Conservation (phyloP, 192 early-diverging fungal genomes). For the Diversispora eburnea region DNA sequence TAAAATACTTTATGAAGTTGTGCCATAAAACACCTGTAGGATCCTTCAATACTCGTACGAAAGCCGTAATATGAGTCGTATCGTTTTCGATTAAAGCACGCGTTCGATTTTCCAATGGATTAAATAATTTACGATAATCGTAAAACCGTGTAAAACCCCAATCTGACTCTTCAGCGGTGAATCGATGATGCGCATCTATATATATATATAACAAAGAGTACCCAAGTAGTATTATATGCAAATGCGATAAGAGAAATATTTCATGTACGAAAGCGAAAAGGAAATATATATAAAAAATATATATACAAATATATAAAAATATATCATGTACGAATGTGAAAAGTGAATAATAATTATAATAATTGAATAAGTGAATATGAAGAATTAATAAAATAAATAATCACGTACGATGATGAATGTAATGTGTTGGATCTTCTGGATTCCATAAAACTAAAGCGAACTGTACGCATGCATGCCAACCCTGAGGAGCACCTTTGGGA, state of each 20-base stretch:
- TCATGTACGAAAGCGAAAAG: background rate
- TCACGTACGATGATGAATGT: conserved; percentile 48
- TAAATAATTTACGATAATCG: conserved; percentile 47
- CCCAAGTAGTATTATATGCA: background rate
- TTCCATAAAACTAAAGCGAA: conserved; percentile 80
- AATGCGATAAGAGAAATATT: background rate
- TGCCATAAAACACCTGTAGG: conserved; percentile 93
- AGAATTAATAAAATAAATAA: background rate
- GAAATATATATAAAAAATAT: too few species aligned
- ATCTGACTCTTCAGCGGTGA: conserved; percentile 75
- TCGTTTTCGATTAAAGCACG: conserved; percentile 69
- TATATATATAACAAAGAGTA: conserved; percentile 1
- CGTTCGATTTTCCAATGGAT: conserved; percentile 35
- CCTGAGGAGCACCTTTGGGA: conserved; percentile 47
- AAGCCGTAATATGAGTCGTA: conserved; percentile 60
- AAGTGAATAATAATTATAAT: too few species aligned
- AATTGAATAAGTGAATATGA: too few species aligned
- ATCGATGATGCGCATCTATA: conserved; percentile 74
- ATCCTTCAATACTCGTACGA: conserved; percentile 77
- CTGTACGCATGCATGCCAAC: conserved; percentile 81
- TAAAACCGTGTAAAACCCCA: conserved; percentile 93
- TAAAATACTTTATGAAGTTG: conserved; percentile 75
- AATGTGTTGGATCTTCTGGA: conserved; percentile 59
- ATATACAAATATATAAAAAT: too few species aligned
- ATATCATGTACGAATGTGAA: too few species aligned